Conservation (phyloP, 1,139 yeast species). For the Blastobotrys petasosporus region DNA sequence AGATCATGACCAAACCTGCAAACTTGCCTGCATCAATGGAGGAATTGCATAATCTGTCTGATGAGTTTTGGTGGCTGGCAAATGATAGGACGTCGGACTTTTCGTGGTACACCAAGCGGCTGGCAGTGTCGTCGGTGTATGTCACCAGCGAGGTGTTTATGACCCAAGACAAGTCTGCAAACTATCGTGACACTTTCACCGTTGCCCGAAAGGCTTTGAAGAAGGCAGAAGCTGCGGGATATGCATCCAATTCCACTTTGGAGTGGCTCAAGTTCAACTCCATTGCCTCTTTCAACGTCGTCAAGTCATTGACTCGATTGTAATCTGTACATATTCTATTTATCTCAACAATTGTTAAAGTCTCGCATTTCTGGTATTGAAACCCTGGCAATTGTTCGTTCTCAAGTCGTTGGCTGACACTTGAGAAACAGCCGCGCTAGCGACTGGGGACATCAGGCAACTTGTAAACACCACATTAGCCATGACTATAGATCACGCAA, state of each 20-base stretch:
- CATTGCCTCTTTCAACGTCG: slow-evolving; percentile 57
- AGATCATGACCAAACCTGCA: slow-evolving; percentile 50
- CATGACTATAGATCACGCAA: not conserved
- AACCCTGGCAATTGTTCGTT: too few species aligned
- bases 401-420: too few species aligned
- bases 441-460: too few species aligned
- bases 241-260: slow-evolving; percentile 54
- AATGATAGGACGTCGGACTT: slow-evolving; percentile 82
- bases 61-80: slow-evolving; percentile 74
- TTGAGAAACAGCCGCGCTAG: too few species aligned
- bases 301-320: slow-evolving; percentile 43
- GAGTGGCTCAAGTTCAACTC: slow-evolving; percentile 76
- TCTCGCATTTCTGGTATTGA: too few species aligned
- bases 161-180: slow-evolving; percentile 66
- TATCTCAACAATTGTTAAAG: too few species aligned
- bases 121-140: slow-evolving; percentile 62
- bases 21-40: slow-evolving; percentile 47
- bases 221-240: slow-evolving; percentile 51
- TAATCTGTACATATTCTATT: slow-evolving; percentile 1
- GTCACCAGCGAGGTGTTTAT: slow-evolving; percentile 69
- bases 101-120: slow-evolving; percentile 89
- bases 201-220: slow-evolving; percentile 59
- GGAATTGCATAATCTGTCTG: slow-evolving; percentile 70
- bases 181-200: slow-evolving; percentile 50
- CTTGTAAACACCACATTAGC: slow-evolving; percentile 1